Percentiles rank a stretch among this genome's conserved stretches.
Conservation (phyloP, 2,329 filamentous ascomycete species). For the Gnomoniopsis sp. region DNA sequence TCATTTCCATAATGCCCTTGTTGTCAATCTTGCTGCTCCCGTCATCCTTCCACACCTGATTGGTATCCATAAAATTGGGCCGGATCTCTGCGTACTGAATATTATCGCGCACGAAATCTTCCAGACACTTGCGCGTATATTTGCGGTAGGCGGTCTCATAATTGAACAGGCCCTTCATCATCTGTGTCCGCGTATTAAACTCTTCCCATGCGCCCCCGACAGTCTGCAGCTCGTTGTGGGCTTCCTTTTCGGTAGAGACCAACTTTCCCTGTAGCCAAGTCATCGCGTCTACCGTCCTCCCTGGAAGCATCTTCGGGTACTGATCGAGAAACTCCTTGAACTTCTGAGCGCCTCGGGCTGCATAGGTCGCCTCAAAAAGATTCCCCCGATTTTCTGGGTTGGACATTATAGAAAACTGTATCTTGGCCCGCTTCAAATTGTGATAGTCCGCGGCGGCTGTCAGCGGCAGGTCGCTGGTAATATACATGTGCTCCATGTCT, state of each 20-base stretch:
- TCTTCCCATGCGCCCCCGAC: constrained; percentile 51
- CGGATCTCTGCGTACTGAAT: constrained; percentile 61
- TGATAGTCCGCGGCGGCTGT: constrained; percentile 33
- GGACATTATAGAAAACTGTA: constrained; percentile 56
- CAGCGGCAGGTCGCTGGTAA: constrained; percentile 58
- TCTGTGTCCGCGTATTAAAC: constrained; percentile 50
- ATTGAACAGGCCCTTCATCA: constrained; percentile 59
- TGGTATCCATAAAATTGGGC: constrained; percentile 55
- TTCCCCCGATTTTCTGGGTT: constrained; percentile 31
- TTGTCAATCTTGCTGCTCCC: constrained; percentile 43
- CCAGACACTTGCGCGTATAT: constrained; percentile 52
- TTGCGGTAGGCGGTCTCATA: constrained; percentile 53
- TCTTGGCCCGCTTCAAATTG: constrained; percentile 52
- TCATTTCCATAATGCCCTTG: constrained; percentile 48
- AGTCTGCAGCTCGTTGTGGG: constrained; percentile 49
- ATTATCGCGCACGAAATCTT: constrained; percentile 52
- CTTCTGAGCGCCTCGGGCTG: constrained; percentile 37
- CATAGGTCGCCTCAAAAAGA: constrained; percentile 50
- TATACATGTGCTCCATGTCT: constrained; percentile 63
- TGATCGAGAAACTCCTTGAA: constrained; percentile 38
- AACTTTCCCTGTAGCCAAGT: constrained; percentile 62
- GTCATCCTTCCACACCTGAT: constrained; percentile 47
- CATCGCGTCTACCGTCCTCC: constrained; percentile 27
- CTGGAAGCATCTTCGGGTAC: constrained; percentile 27
- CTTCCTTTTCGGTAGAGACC: constrained; percentile 58